These are phyloP conservation scores for Orbilia brochopaga DNA, from an alignment of 2,329 filamentous ascomycete species.

Conservation along the genomic window DNA sequence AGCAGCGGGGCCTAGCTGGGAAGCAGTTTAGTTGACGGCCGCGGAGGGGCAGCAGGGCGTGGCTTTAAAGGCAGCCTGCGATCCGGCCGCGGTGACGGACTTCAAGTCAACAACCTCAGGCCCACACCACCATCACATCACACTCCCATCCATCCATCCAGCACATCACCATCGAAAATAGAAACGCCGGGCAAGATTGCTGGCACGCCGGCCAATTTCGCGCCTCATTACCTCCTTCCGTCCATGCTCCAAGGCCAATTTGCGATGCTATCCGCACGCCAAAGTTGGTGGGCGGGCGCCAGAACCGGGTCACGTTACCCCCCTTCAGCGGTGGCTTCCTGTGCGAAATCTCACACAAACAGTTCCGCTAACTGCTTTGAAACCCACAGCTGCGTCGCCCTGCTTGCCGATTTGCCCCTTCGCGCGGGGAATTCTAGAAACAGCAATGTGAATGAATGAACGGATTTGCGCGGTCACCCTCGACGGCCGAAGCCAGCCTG, in stretches of 20 bases:
- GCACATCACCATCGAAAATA: too few species aligned
- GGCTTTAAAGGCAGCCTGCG: too few species aligned
- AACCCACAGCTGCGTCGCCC: not conserved
- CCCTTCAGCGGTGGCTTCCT: not conserved
- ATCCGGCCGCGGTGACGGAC: too few species aligned
- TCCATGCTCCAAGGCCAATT: not conserved
- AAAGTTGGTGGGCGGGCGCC: not conserved
- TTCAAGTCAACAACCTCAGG: too few species aligned
- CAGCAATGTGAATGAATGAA: not conserved
- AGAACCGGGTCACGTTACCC: constrained; percentile 1
- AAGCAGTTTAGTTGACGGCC: too few species aligned
- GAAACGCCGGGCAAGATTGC: too few species aligned
- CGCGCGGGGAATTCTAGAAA: constrained; percentile 4
- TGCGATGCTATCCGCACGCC: not conserved
- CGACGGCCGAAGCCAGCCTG: not conserved
- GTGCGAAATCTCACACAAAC: not conserved
- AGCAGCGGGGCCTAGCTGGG: too few species aligned
- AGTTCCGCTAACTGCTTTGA: not conserved
- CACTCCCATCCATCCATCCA: too few species aligned
- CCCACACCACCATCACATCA: too few species aligned
- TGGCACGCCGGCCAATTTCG: not conserved
- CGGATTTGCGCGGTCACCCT: not conserved
- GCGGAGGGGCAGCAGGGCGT: too few species aligned
- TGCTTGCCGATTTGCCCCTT: not conserved
- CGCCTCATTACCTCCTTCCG: not conserved